Base-by-base conservation (phyloP, 2,329 filamentous ascomycete genomes). In the Lasiodiplodia citricola region DNA sequence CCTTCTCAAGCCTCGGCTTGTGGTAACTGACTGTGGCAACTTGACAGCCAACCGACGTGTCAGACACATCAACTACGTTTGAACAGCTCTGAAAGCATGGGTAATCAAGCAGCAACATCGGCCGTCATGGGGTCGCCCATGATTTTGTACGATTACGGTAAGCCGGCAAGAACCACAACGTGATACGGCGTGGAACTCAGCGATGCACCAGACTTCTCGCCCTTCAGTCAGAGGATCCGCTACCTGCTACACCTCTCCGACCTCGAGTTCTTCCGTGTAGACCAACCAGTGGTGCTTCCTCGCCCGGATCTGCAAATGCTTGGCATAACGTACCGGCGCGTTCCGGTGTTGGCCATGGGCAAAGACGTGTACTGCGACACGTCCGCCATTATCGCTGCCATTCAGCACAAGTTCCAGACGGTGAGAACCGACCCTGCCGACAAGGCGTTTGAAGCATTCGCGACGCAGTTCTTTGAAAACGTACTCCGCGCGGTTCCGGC, bases 281-380 rank as follows among this genome's bases (percentile, higher is more conserved):
- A 65, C n/a, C 57, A 64, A 8, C 74, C 76, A n/a, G 71, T 72
- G 14, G 70, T 75, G 25, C 76, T 77, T 73, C 76, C 77, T 5
- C 73, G 77, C 1, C 74, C 76, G 1, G 75, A 77, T 37, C 72
- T 79, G 2, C 71, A 72, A 21, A 66, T 71, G 11, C 69, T 70
- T 5, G 69, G 69, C 13, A 70, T 69, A 25, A 68, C 44, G 11
- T 66, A 68, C 50, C 47, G 69, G 23, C 57, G 52, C 8, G 66
- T 70, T 2, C 69, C 69, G 18, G 14, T 70, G 50, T 31, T 70
- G 21, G 66, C 69, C 13, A 60, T 70, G 5, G 69, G 66, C 16
- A 70, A 60, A 31, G 69, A 70, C 14, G 35, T 69, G 3, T 70
- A 60, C 51, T 68, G 66, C 41, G 69, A 68, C 35, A 58, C 66